phyloP scores from a whole-genome alignment of 2,329 filamentous ascomycete genomes.

The Rhinocladiella mackenziei region DNA sequence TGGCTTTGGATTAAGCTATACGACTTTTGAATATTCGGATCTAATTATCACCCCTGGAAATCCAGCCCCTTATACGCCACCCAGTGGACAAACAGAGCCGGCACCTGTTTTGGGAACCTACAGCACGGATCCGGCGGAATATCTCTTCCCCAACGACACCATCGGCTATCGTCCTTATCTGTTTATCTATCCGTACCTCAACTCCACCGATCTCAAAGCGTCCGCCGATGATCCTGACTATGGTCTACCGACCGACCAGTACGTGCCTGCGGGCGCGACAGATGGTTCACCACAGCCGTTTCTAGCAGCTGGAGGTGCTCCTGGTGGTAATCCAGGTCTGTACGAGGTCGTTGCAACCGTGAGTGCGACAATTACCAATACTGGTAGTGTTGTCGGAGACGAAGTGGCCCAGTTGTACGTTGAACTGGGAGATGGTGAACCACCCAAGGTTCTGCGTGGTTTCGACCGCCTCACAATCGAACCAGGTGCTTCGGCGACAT shows the following conservation, averaged over 20 bases:
- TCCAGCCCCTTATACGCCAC: slow-evolving; percentile 50
- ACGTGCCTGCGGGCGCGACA: slow-evolving; percentile 48
- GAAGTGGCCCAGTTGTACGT: slow-evolving; percentile 64
- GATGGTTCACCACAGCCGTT: slow-evolving; percentile 55
- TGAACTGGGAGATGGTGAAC: slow-evolving; percentile 72
- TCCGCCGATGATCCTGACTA: slow-evolving; percentile 54
- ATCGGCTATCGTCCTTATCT: slow-evolving; percentile 42
- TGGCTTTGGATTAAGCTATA: slow-evolving; percentile 60
- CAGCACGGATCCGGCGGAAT: slow-evolving; percentile 48
- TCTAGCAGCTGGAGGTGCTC: slow-evolving; percentile 54
- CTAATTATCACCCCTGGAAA: slow-evolving; percentile 46
- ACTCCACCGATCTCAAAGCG: slow-evolving; percentile 52
- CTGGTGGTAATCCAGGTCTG: slow-evolving; percentile 57
- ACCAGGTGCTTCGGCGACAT: slow-evolving; percentile 63
- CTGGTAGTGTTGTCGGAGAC: slow-evolving; percentile 46
- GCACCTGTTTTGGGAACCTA: slow-evolving; percentile 52
- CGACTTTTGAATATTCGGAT: slow-evolving; percentile 59
- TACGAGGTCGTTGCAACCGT: slow-evolving; percentile 51
- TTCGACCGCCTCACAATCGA: slow-evolving; percentile 74
- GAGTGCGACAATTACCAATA: slow-evolving; percentile 50
- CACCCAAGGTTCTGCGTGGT: slow-evolving; percentile 63
- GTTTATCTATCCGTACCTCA: slow-evolving; percentile 64
- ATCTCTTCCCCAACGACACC: slow-evolving; percentile 54
- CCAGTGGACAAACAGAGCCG: slow-evolving; percentile 49
- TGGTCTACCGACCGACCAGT: slow-evolving; percentile 47